These are phyloP conservation scores for Kodamaea suecica DNA, from an alignment of 1,139 yeast species.

Conservation along the genomic window DNA sequence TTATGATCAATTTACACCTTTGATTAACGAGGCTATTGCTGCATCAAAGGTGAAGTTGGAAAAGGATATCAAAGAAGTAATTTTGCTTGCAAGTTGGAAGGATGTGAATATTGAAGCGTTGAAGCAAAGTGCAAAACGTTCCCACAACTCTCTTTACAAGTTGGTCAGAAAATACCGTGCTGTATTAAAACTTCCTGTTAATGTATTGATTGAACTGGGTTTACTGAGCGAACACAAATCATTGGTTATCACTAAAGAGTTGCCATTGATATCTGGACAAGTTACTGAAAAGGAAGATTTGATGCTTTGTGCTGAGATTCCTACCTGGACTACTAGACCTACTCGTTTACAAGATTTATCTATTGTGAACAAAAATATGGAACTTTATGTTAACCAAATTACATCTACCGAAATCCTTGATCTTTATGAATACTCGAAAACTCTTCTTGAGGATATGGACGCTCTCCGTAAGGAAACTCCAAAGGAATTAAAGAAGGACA, in stretches of 20 bases:
- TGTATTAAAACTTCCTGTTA: slow-evolving; percentile 52
- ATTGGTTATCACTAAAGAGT: slow-evolving; percentile 6
- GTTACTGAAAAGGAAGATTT: slow-evolving; percentile 16
- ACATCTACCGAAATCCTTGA: slow-evolving; percentile 32
- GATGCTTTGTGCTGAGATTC: slow-evolving; percentile 21
- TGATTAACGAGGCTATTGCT: slow-evolving; percentile 44
- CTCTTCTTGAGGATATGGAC: slow-evolving; percentile 56
- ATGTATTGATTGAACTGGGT: slow-evolving; percentile 62
- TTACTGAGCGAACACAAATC: slow-evolving; percentile 23
- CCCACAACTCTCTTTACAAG: slow-evolving; percentile 83
- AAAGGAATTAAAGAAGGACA: slow-evolving; percentile 60
- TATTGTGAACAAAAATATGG: slow-evolving; percentile 56
- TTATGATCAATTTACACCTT: slow-evolving; percentile 60
- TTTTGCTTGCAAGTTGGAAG: slow-evolving; percentile 92
- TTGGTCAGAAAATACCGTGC: slow-evolving; percentile 78
- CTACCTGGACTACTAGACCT: slow-evolving; percentile 57
- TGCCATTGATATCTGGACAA: slow-evolving; percentile 16
- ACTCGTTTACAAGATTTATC: slow-evolving; percentile 48
- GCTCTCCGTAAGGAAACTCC: slow-evolving; percentile 78
- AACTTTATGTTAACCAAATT: slow-evolving; percentile 41
- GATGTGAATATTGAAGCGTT: slow-evolving; percentile 93
- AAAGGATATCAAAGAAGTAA: slow-evolving; percentile 80
- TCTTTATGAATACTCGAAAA: slow-evolving; percentile 52
- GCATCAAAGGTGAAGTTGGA: slow-evolving; percentile 54
- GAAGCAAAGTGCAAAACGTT: slow-evolving; percentile 86